Evolutionary conservation across 2,329 filamentous ascomycete genomes (phyloP), one percentile per base, ranked within the genome.

Genomic region (Colletotrichum lindemuthianum): DNA sequence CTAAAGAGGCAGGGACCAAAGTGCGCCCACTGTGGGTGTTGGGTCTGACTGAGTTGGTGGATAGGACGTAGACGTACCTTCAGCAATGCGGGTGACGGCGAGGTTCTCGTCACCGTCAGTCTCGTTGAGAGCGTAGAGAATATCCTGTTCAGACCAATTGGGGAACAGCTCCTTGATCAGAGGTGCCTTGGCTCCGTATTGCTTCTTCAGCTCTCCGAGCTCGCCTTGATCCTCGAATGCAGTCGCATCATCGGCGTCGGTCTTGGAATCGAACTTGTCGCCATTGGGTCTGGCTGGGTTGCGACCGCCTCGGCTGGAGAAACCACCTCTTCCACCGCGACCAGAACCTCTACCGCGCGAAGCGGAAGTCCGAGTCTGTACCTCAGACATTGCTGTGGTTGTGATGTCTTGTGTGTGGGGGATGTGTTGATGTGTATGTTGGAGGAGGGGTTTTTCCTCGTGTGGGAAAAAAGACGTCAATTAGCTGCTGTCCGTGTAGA

Each of bases 101-200:
- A 87, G 80, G 71, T 91, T 86, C 73, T 93, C 84, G 78, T 96
- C 91, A 72, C 92, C 92, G 72, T 92, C 87, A 60, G 90, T 91
- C 83, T 99, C 96, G 78, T 97, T 89, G 65, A 99, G 85, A 67
- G 94, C 94, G 77, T 96, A 96, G 69, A 98, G 88, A 69, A 98
- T 88, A 78, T 98, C 95, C 78, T 94, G 92, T 74, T 97, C 92
- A 72, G 93, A 95, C 96, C 95, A 98, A 79, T 93, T 91, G 65
- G 92, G 89, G 82, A 97, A 97, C 82, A 98, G 90, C 78, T 97
- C 94, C 82, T 92, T 93, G 77, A 99, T 89, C 73, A 90, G 88
- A 67, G 84, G 84, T 72, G 97, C 87, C 81, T 95, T 92, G 74
- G 83, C 82, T 73, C 91, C 87, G 76, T 97, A 96, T 78, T 92